These are phyloP conservation scores for Chaetomiaceae sp. DNA, from an alignment of 2,329 filamentous ascomycete species.

Conservation along the genomic window DNA sequence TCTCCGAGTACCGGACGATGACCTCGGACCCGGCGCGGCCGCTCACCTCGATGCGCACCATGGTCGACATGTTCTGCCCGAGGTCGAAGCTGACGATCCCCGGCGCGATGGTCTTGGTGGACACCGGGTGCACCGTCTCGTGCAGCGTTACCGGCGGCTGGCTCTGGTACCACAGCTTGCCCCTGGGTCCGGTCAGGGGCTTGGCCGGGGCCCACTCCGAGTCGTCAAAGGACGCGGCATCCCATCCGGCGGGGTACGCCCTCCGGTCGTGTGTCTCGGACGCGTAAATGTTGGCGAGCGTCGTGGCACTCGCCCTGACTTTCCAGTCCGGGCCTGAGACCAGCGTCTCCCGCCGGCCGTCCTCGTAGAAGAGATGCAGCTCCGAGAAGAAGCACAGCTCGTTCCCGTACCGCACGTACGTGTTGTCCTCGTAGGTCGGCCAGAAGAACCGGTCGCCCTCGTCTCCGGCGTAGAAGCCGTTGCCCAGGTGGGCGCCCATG, in stretches of 20 bases:
- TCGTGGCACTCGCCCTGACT: not conserved
- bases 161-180: not conserved
- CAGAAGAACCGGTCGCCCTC: not conserved
- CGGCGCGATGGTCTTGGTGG: not conserved
- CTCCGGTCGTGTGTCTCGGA: not conserved
- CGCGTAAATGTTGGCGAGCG: not conserved
- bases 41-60: not conserved
- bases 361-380: not conserved
- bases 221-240: not conserved
- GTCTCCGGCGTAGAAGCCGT: not conserved
- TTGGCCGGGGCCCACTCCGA: not conserved
- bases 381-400: not conserved
- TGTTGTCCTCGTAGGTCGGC: not conserved
- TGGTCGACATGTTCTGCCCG: slow-evolving; percentile 1
- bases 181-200: not conserved
- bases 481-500: not conserved
- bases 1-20: not conserved
- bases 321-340: not conserved
- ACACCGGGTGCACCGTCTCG: not conserved
- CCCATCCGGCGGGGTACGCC: not conserved
- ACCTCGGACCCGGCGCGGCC: not conserved
- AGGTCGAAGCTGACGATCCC: not conserved
- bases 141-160: not conserved
- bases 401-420: not conserved
- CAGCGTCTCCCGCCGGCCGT: not conserved